Conservation (phyloP, 192 early-diverging fungal species). For the Backusella liffmaniae region DNA sequence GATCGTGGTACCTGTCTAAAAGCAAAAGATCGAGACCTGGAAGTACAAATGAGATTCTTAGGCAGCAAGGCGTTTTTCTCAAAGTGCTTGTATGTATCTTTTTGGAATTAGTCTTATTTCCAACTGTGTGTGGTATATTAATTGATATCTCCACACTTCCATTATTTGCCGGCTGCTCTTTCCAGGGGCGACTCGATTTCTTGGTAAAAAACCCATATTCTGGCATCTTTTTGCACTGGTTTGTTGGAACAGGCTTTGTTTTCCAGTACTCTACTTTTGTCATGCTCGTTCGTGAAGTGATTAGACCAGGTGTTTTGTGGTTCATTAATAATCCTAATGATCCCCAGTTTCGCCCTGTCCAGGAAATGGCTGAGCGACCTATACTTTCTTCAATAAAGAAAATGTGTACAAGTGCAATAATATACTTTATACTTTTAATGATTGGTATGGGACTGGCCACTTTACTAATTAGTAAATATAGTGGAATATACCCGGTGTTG, state of each 20-base stretch:
- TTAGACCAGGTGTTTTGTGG: slow-evolving; percentile 95
- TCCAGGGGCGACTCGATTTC: slow-evolving; percentile 50
- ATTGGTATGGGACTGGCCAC: slow-evolving; percentile 63
- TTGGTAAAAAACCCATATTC: slow-evolving; percentile 58
- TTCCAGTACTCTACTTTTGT: slow-evolving; percentile 88
- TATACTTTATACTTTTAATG: slow-evolving; percentile 81
- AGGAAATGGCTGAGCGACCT: slow-evolving; percentile 85
- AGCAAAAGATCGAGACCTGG: slow-evolving; percentile 41
- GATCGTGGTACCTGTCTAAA: slow-evolving; percentile 48
- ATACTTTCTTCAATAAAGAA: slow-evolving; percentile 77
- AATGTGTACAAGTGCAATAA: slow-evolving; percentile 71
- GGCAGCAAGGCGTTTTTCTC: slow-evolving; percentile 50
- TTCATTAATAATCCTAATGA: slow-evolving; percentile 97
- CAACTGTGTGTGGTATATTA: slow-evolving; percentile 83
- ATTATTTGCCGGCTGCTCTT: slow-evolving; percentile 60
- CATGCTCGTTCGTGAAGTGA: slow-evolving; percentile 68
- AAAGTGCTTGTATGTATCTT: slow-evolving; percentile 85
- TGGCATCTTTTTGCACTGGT: slow-evolving; percentile 81
- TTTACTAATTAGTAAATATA: slow-evolving; percentile 33
- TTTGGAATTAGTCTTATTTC: slow-evolving; percentile 86
- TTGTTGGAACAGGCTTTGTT: slow-evolving; percentile 93
- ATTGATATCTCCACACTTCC: slow-evolving; percentile 81
- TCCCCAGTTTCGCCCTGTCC: slow-evolving; percentile 87
- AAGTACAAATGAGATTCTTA: slow-evolving; percentile 39
- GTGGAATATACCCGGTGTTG: slow-evolving; percentile 54